Conservation (phyloP, 495 filamentous ascomycete genomes). For the Xylaria flabelliformis region DNA sequence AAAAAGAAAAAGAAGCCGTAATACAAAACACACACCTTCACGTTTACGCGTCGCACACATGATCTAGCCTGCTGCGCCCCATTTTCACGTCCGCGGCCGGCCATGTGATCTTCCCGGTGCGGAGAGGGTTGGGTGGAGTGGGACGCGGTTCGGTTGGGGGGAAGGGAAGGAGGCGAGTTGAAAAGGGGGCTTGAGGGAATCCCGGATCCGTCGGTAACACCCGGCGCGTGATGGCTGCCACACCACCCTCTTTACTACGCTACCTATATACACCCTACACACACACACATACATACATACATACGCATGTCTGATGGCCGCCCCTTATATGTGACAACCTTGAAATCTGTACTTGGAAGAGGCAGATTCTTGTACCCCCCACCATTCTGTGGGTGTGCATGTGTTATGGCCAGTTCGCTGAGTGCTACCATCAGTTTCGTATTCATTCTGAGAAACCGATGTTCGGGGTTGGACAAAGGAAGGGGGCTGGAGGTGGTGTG, state of each 20-base stretch:
- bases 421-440: constrained; percentile 4
- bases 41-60: constrained; percentile 21
- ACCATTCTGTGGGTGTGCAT: not conserved
- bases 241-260: not conserved
- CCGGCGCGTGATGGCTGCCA: constrained; percentile 18
- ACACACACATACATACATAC: not conserved
- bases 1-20: not conserved
- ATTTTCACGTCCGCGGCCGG: constrained; percentile 22
- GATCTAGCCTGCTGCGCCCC: constrained; percentile 22
- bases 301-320: not conserved
- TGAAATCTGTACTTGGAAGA: not conserved
- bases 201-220: constrained; percentile 28
- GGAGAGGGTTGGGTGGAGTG: constrained; percentile 22
- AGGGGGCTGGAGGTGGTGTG: not conserved
- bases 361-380: not conserved
- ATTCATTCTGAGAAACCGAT: constrained; percentile 10
- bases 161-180: not conserved
- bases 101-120: constrained; percentile 26
- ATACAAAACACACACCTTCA: constrained; percentile 12
- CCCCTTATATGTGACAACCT: constrained; percentile 5
- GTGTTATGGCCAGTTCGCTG: not conserved
- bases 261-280: not conserved
- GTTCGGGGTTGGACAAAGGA: not conserved
- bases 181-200: constrained; percentile 6
- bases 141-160: constrained; percentile 25